Evolutionary conservation across 352 stramenopile genomes (phyloP), one percentile per base, ranked within the genome.

Genomic region (Blastocystis sp.): DNA sequence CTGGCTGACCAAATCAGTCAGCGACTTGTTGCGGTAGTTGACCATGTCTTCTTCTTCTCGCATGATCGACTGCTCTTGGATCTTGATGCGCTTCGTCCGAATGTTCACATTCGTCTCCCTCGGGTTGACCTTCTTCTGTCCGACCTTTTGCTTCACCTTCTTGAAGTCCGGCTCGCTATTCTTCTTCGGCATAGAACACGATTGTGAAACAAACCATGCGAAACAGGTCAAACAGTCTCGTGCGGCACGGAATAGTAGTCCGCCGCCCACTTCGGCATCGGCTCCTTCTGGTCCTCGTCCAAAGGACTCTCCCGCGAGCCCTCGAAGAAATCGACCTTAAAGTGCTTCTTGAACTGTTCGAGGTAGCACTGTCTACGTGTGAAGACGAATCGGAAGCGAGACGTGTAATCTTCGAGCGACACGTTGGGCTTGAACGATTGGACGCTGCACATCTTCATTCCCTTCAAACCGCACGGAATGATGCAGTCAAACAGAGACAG

Each of bases 361-460:
- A 85, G 50, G 31, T 70, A 85, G 55, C 74, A 85, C 35, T 85
- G 19, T 21, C 74, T 85, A 85, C 21, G 6, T 45, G 31, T 85
- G 31, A 69, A 21, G 33, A 55, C 13, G 19, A 29, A 13, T 1
- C 16, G n/a, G 13, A 26, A 55, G 9, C 6, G 4, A 6, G 51
- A 85, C 74, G 74, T 85, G 51, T 85, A 85, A 3, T 85, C 74
- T n/a, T 79, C 79, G 31, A 89, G 50, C 16, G 79, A 59, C 10
- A 89, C 67, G 33, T 71, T 50, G 16, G 79, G 79, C 39, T 80
- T 80, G n/a, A 80, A 78, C 26, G 63, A 65, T 39, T 79, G 63
- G 21, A 89, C 67, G 45, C 79, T 80, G 51, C 79, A 89, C 67
- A 89, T 80, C 26, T 89, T 80, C 45, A 80, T 89, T 61, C 79